Evolutionary conservation across 768 basidiomycete genomes (phyloP), one percentile per base, ranked within the genome.

Genomic region (Coprinopsis strossmayeri): DNA sequence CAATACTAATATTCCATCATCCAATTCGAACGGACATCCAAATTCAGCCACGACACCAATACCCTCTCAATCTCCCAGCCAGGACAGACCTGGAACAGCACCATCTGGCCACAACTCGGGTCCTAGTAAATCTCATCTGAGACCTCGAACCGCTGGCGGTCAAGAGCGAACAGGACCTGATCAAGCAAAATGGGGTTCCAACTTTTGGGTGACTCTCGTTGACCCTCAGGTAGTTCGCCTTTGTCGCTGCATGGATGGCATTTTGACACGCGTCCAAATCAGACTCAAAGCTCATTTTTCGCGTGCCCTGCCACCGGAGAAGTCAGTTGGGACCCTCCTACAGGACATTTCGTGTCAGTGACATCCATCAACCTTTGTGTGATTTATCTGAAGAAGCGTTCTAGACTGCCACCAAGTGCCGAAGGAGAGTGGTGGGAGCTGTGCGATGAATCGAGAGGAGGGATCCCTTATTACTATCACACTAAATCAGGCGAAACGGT

Each of bases 351-450:
- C 64, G 83, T 95, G 86, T 91, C 67, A 64, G 82, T 70, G 51
- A 15, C 37, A 46, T 38, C 41, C 26, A 26, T 42, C 34, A 50
- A n/a, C 18, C 39, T 57, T 59, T 51, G 57, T 49, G 21, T 13
- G 52, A 53, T 60, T 30, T 53, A 51, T 52, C 30, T 54, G 37
- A 45, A 47, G 34, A 24, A 4, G 27, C 15, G 26, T 7, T 60
- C 4, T 57, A 91, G 90, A 42, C 71, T 94, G 38, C 93, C 93
- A 40, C 87, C 90, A 3, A 87, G 74, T 55, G 74, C 78, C 3
- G 81, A 88, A 37, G 92, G 93, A 34, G 91, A 95, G 62, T 96
- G 93, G 92, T 97, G 93, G 93, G 93, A 96, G 64, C 76, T 96
- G 51, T 73, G 73, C 38, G 93, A 97, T 61, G 87, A 91, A 30